Base-by-base conservation (phyloP, 2,329 filamentous ascomycete species). In the Arthrobotrys pseudoclavata region DNA sequence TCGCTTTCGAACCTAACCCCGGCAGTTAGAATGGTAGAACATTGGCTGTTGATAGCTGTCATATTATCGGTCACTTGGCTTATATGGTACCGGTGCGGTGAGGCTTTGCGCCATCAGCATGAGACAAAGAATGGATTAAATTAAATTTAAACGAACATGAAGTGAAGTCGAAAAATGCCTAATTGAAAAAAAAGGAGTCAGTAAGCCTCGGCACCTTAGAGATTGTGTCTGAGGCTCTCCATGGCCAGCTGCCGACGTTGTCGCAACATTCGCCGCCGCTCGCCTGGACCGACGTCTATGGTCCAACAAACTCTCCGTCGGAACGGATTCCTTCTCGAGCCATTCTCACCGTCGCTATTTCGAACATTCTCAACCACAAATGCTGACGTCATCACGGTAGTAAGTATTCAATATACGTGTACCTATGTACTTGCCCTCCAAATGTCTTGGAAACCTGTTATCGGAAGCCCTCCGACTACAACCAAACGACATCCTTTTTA, bases 281-380 rank as follows among this genome's bases (percentile, higher is more conserved):
- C 67, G 67, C 55, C 55, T 62, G 31, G 31, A 24, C 55, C 45
- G 55, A 37, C 31, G 37, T 37, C 18, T 55, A 15, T 45, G 67
- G 67, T 4, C 55, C 15, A 55, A 63, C 18, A 55, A 62, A 62
- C 47, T 6, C 55, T 69, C 67, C 67, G 67, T 62, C 67, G 67
- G 67, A 15, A 13, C 34, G 18, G 12, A 60, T 26, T 60, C 52
- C 52, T 57, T 20, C 29, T 60, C 9, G 20, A 60, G 55, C 7
- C 20, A n/a, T 40, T 42, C 52, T 22, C 20, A 15, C 34, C 55
- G 52, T 26, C 20, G 31, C 20, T 60, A 26, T 42, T 42, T 42
- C 20, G 31, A 26, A 42, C 31, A 15, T 24, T 9, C 31, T 42
- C 34, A 60, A 42, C 34, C 20, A 26, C 18, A 37, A n/a, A 26